Evolutionary conservation across 1,139 yeast genomes (phyloP), one percentile per base, ranked within the genome.

Genomic region (Saccharomycopsis hybrid): DNA sequence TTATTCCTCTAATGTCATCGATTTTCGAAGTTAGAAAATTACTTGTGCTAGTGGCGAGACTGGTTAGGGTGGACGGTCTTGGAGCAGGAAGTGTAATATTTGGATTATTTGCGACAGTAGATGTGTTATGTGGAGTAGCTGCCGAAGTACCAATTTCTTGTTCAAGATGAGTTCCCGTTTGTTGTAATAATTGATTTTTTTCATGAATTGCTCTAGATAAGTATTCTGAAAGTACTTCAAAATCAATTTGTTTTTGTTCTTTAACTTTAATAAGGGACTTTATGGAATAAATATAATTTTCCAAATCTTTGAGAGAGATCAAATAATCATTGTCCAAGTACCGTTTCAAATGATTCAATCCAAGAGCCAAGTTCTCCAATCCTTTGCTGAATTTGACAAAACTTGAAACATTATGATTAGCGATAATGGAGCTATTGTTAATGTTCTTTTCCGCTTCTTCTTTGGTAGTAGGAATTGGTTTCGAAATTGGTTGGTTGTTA

Each of bases 191-290:
- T 40, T 71, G 70, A 39, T 79, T 78, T 55, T 82, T 78, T 57
- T 92, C 97, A 33, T 68, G 66, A 51, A 77, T 74, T 0, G 95
- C 80, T 60, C 86, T 85, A 43, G 74, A 72, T 50, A 89, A 70
- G 62, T 90, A 90, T 51, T 85, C 95, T 43, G 80, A 78, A 47
- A 92, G 71, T 45, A 86, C 95, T 62, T 92, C 97, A 59, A 85
- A 80, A 64, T 92, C 98, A 40, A 90, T 77, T 58, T 86, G 90
- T 64, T 90, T 90, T 62, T 88, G 92, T 61, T 92, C 98, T 57
- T 92, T 88, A 50, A 86, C 73, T 61, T 85, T 90, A 53, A 92
- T 77, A 56, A 90, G 70, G 54, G 77, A 78, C 58, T 88, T 85
- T 58, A 92, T 73, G 33, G 92, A 80, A 41, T 77, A 74, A 48